These are phyloP conservation scores for Trypanosoma scelopori DNA, from an alignment of 208 protist genomes.

Conservation along the genomic window DNA sequence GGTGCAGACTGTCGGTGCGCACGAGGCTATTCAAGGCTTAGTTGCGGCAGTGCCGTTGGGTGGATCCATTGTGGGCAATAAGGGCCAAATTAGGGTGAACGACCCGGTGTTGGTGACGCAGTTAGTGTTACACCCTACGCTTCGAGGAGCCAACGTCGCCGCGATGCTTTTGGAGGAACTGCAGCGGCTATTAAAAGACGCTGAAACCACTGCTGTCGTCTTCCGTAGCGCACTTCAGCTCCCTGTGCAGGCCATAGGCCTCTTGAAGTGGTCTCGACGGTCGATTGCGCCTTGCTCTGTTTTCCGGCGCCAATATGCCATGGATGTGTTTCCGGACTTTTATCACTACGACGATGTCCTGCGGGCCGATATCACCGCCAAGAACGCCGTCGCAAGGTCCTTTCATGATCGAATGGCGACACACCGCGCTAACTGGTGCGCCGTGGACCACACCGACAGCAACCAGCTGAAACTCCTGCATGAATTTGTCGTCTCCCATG, in stretches of 20 bases:
- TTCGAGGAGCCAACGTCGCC: slow-evolving; percentile 32
- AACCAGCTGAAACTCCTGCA: slow-evolving; percentile 38
- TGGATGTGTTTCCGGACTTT: slow-evolving; percentile 72
- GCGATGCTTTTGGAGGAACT: slow-evolving; percentile 39
- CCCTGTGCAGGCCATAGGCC: slow-evolving; percentile 38
- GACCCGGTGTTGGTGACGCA: slow-evolving; percentile 21
- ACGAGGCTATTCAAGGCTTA: slow-evolving; percentile 33
- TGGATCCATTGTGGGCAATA: slow-evolving; percentile 13
- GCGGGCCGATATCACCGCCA: slow-evolving; percentile 61
- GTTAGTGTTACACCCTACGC: slow-evolving; percentile 36
- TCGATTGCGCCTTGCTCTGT: slow-evolving; percentile 43
- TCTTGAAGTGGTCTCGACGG: slow-evolving; percentile 77
- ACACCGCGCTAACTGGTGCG: slow-evolving; percentile 27
- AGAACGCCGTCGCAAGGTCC: slow-evolving; percentile 46
- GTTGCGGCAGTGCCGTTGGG: slow-evolving; percentile 30
- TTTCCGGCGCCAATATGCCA: slow-evolving; percentile 35
- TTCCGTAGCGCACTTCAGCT: slow-evolving; percentile 46
- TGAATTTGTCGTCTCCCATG: slow-evolving; percentile 39
- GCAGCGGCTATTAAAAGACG: slow-evolving; percentile 6
- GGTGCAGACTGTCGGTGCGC: slow-evolving; percentile 20
- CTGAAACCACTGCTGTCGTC: slow-evolving; percentile 34
- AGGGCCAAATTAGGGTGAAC: not conserved
- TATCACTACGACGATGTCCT: slow-evolving; percentile 67
- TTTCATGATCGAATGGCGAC: slow-evolving; percentile 25
- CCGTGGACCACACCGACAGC: slow-evolving; percentile 23